Percentiles rank a stretch among this genome's conserved stretches.
Evolutionary conservation across 2,329 filamentous ascomycete genomes (phyloP).

Genomic region (Aspergillus calidoustus): DNA sequence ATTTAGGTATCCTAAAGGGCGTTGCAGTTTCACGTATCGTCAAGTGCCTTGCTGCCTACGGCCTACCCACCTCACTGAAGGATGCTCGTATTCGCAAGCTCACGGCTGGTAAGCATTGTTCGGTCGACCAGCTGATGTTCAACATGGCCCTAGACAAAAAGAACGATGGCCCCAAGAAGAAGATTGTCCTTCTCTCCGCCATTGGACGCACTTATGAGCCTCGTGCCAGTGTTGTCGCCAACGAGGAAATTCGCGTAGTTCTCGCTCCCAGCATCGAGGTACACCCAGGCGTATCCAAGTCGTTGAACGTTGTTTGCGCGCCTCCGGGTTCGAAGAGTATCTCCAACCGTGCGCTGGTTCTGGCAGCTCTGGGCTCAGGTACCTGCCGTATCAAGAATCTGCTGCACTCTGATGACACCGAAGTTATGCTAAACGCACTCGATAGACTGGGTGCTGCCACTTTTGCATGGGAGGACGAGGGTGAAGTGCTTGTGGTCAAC

Average conservation of each 20-base stretch:
- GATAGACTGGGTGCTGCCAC: slow-evolving; percentile 80
- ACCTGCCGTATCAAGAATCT: slow-evolving; percentile 89
- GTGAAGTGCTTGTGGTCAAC: slow-evolving; percentile 85
- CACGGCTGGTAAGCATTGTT: slow-evolving; percentile 84
- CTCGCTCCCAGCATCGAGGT: slow-evolving; percentile 80
- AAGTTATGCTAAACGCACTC: slow-evolving; percentile 96
- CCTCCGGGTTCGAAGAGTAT: slow-evolving; percentile 98
- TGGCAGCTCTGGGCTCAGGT: slow-evolving; percentile 86
- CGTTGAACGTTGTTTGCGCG: slow-evolving; percentile 73
- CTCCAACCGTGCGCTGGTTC: slow-evolving; percentile 91
- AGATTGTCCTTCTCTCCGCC: slow-evolving; percentile 87
- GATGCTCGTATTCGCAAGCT: slow-evolving; percentile 82
- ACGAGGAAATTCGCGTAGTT: slow-evolving; percentile 79
- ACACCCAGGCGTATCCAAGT: slow-evolving; percentile 69
- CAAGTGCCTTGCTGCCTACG: slow-evolving; percentile 95
- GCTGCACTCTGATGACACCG: slow-evolving; percentile 93
- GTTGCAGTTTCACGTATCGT: slow-evolving; percentile 86
- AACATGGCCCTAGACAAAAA: slow-evolving; percentile 99
- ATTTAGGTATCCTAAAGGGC: slow-evolving; percentile 81
- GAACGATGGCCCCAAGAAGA: slow-evolving; percentile 93
- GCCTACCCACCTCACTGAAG: slow-evolving; percentile 79
- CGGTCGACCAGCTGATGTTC: slow-evolving; percentile 79
- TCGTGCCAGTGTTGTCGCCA: slow-evolving; percentile 86
- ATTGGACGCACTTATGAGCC: slow-evolving; percentile 89
- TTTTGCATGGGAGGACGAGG: slow-evolving; percentile 92